Evolutionary conservation across 768 basidiomycete genomes (phyloP), one percentile per base, ranked within the genome.

Genomic region (Tephrocybe sp.): DNA sequence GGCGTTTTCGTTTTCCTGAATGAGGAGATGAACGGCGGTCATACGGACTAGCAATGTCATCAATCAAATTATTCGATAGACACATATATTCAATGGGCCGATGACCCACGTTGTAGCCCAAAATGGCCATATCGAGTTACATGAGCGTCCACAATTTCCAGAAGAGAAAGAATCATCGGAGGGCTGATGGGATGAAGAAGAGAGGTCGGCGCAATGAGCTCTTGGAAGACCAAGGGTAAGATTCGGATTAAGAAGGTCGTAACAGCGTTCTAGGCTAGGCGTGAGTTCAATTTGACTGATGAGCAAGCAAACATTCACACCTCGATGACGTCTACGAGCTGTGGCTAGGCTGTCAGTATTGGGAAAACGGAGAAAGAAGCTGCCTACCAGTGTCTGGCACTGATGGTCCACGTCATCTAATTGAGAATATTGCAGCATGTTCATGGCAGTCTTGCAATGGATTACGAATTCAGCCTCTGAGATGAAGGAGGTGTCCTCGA

Each of bases 271-370:
- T 60, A 11, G 5, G 15, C 7, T n/a, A 15, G 7, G 7, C 24
- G 24, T 44, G 19, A 37, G 16, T 11, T 16, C 13, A 3, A 9
- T 24, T 13, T 1, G 7, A 36, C 8, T n/a, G 15, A 21, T 9
- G 16, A 24, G 13, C 38, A 43, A 37, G n/a, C 12, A 2, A 25
- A 38, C 5, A 11, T 30, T 12, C 9, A 26, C 45, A 55, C 58
- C 48, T 60, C 58, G 6, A 55, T 34, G 19, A 55, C 47, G 24
- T 57, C 58, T 48, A 60, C 48, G 9, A 60, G 45, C 58, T 60
- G 22, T 21, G 13, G 8, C 24, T 5, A n/a, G n/a, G 18, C 21
- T 12, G 28, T 52, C 19, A 37, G 16, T n/a, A n/a, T n/a, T n/a
- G n/a, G n/a, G n/a, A 4, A 34, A 31, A 37, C 19, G 24, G 38